Evolutionary conservation across 2,329 filamentous ascomycete genomes (phyloP).

Genomic region (Stemphylium lycopersici): DNA sequence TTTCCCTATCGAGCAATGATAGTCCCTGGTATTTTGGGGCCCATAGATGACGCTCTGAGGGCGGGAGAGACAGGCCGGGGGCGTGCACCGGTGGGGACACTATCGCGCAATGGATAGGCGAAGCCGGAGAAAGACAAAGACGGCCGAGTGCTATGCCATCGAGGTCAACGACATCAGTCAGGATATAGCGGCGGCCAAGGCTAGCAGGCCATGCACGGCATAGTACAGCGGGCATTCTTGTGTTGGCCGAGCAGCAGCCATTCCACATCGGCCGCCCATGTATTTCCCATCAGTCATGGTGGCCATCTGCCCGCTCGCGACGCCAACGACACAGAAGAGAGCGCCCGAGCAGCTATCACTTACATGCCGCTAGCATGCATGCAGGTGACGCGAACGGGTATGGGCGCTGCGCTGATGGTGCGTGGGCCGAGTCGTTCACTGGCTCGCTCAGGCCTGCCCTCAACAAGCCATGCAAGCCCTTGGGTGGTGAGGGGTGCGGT

Average conservation of each 20-base stretch:
- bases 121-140: background rate
- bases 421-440: constrained; percentile 7
- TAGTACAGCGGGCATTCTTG: too few species aligned
- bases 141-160: background rate
- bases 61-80: constrained; percentile 20
- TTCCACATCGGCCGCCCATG: too few species aligned
- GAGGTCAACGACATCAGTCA: background rate
- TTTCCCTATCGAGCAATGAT: constrained; percentile 21
- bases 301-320: too few species aligned
- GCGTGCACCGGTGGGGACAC: constrained; percentile 17
- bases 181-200: too few species aligned
- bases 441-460: constrained; percentile 3
- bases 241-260: too few species aligned
- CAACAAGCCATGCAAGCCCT: constrained; percentile 8
- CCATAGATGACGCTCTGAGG: constrained; percentile 23
- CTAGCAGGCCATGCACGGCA: too few species aligned
- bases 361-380: constrained; percentile 14
- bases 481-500: constrained; percentile 6
- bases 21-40: constrained; percentile 21
- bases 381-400: constrained; percentile 13
- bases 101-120: constrained; percentile 8
- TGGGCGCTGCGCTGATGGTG: constrained; percentile 7
- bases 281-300: too few species aligned
- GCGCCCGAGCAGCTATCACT: constrained; percentile 5
- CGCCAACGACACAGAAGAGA: background rate